A percentile compares a stretch with the other conserved stretches of the same genome.
These are phyloP conservation scores for Fusarium albidum DNA, from an alignment of 2,329 filamentous ascomycete species.

Conservation along the genomic window DNA sequence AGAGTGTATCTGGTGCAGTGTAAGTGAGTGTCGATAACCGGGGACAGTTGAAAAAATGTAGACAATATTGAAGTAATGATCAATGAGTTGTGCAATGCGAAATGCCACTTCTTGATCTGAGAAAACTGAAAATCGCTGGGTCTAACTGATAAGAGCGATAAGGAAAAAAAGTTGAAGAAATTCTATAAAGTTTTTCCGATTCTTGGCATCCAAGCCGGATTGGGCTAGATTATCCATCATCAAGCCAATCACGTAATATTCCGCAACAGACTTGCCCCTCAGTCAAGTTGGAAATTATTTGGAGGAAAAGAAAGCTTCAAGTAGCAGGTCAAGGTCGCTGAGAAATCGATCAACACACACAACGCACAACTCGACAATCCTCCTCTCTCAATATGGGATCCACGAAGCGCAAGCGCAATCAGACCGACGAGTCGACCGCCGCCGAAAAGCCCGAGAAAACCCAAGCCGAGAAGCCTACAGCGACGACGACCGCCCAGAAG, in stretches of 20 bases:
- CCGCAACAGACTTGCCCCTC: constrained; percentile 36
- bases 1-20: no score
- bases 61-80: no score
- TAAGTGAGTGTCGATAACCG: no score
- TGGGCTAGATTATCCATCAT: rapidly evolving
- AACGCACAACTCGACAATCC: constrained; percentile 36
- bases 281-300: constrained; percentile 41
- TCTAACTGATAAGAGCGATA: constrained; percentile 36
- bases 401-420: constrained; percentile 67
- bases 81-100: no score
- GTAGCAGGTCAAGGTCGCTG: constrained; percentile 22
- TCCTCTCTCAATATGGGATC: constrained; percentile 46
- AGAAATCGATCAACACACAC: constrained; percentile 30
- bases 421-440: constrained; percentile 58
- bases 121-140: background rate
- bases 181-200: constrained; percentile 32
- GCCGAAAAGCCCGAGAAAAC: constrained; percentile 37
- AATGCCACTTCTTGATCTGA: no score
- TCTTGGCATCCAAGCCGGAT: background rate
- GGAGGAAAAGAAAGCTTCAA: constrained; percentile 33
- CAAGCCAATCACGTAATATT: constrained; percentile 29
- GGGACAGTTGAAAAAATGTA: no score
- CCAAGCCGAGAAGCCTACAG: constrained; percentile 39
- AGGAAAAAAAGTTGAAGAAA: constrained; percentile 37
- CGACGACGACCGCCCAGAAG: constrained; percentile 32